phyloP scores from a whole-genome alignment of 148 eudicot genomes.

The Dysphania ambrosioides region DNA sequence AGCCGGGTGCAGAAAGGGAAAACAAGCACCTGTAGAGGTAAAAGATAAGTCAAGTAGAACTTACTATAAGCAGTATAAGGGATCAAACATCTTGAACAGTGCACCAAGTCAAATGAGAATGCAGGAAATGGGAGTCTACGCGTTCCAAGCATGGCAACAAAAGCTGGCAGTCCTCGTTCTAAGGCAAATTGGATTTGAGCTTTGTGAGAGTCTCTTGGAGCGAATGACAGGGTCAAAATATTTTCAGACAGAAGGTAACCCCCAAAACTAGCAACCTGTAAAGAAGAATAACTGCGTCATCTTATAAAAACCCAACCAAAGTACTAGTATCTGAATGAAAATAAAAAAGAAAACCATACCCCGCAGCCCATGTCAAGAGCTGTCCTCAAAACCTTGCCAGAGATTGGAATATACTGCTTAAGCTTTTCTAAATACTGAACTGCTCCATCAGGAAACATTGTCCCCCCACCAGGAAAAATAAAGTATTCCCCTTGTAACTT shows the following conservation, averaged over 20 bases:
- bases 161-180: constrained; percentile 96
- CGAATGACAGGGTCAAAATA: constrained; percentile 81
- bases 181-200: constrained; percentile 96
- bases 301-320: not conserved
- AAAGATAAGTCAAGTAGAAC: constrained; percentile 31
- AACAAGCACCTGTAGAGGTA: not conserved
- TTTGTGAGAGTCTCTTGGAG: constrained; percentile 99
- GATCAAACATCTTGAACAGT: constrained; percentile 97
- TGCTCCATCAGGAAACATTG: constrained; percentile 98
- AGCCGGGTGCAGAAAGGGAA: constrained; percentile 2
- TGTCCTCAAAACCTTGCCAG: constrained; percentile 80
- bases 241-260: constrained; percentile 78
- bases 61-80: constrained; percentile 97
- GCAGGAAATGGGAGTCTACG: constrained; percentile 95
- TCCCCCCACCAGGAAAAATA: constrained; percentile 97
- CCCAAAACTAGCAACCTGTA: constrained; percentile 99
- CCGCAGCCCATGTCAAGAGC: constrained; percentile 99
- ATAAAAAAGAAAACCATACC: constrained; percentile 44
- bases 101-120: constrained; percentile 93
- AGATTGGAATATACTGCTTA: constrained; percentile 80
- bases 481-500: constrained; percentile 82
- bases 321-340: not conserved
- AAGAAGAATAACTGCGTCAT: constrained; percentile 7
- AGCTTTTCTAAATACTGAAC: constrained; percentile 89
- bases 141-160: constrained; percentile 99